Conservation (phyloP, 2,329 filamentous ascomycete species). For the Fusarium pseudocircinatum region DNA sequence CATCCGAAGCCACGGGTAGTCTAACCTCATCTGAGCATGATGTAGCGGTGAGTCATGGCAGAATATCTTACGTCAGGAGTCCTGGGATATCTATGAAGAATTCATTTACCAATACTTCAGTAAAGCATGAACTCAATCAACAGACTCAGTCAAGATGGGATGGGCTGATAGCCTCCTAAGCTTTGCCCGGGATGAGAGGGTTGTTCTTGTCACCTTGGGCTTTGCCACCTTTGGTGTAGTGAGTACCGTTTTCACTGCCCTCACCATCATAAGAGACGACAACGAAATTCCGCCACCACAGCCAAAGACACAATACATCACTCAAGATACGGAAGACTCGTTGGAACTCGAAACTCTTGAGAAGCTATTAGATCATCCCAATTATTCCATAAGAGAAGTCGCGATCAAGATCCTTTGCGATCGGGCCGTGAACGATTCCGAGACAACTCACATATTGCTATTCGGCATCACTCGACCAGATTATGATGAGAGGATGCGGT, state of each 20-base stretch:
- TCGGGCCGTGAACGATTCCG: conserved; percentile 66
- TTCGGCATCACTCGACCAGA: conserved; percentile 67
- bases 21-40: not conserved
- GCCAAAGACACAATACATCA: conserved; percentile 77
- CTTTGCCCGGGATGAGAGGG: conserved; percentile 59
- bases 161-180: conserved; percentile 44
- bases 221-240: conserved; percentile 69
- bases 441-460: conserved; percentile 61
- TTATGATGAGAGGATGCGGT: conserved; percentile 67
- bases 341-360: conserved; percentile 72
- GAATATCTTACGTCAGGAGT: conserved; percentile 33
- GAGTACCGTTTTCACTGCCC: conserved; percentile 65
- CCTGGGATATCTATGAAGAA: not conserved
- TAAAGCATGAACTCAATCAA: conserved; percentile 28
- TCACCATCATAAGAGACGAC: conserved; percentile 69
- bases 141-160: conserved; percentile 50
- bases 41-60: conserved; percentile 24
- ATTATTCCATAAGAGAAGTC: conserved; percentile 76
- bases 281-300: conserved; percentile 72
- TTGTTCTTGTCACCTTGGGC: conserved; percentile 63
- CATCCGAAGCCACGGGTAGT: not conserved
- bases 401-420: conserved; percentile 68
- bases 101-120: not conserved
- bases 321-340: conserved; percentile 78
- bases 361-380: conserved; percentile 75